Evolutionary conservation across 2,329 filamentous ascomycete genomes (phyloP).

Genomic region (Microdochium nivale): DNA sequence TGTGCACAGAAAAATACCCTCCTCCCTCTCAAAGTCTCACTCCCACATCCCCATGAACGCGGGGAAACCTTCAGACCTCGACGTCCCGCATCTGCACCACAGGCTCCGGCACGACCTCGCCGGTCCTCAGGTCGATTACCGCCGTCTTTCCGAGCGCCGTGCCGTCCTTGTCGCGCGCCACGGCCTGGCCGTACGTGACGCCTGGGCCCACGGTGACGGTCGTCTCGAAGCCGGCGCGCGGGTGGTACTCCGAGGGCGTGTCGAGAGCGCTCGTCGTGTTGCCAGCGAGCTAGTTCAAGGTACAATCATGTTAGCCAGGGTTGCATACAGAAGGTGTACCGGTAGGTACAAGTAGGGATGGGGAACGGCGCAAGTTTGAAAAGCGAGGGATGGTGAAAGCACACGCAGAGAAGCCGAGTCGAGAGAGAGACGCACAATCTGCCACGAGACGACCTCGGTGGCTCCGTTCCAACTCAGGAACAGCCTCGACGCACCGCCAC

Average conservation of each 20-base stretch:
- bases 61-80: background rate
- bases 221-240: background rate
- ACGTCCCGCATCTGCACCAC: background rate
- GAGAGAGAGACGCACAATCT: constrained; percentile 4
- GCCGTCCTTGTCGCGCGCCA: background rate
- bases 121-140: background rate
- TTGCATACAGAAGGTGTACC: background rate
- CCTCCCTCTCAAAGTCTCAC: no score
- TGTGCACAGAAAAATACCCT: no score
- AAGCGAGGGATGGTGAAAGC: no score
- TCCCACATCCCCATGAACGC: no score
- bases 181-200: background rate
- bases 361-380: no score
- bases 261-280: background rate
- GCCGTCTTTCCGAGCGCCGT: background rate
- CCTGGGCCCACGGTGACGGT: background rate
- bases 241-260: background rate
- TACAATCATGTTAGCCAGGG: background rate
- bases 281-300: background rate
- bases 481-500: background rate
- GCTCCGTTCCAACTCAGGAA: constrained; percentile 10
- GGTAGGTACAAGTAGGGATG: no score
- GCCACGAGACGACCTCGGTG: constrained; percentile 9
- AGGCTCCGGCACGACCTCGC: background rate
- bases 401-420: background rate